phyloP scores from a whole-genome alignment of 352 stramenopile genomes.

The Achlya hypogyna region DNA sequence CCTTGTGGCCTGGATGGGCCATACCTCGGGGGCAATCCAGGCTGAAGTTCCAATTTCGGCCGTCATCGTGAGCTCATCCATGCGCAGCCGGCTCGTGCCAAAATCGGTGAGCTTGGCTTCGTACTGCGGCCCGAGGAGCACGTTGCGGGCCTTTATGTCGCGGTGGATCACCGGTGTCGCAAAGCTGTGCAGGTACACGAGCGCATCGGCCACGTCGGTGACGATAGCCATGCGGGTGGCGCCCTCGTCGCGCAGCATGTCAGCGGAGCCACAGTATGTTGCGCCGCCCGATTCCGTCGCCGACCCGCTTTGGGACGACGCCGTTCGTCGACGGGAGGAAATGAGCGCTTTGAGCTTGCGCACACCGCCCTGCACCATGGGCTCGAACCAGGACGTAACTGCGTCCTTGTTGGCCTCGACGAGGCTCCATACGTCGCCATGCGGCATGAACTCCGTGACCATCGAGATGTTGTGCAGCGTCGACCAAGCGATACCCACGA shows the following conservation, averaged over 20 bases:
- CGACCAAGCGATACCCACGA: conserved; percentile 18
- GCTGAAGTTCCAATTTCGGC: conserved; percentile 26
- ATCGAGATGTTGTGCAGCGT: conserved; percentile 34
- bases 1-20: too few relatives aligned
- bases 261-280: too few relatives aligned
- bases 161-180: conserved; percentile 1
- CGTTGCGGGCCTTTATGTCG: conserved; percentile 33
- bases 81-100: conserved; percentile 29
- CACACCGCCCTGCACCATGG: too few relatives aligned
- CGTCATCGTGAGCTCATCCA: conserved; percentile 29
- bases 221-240: neutral
- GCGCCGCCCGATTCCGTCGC: too few relatives aligned
- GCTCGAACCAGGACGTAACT: conserved; percentile 10
- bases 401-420: conserved; percentile 13
- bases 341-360: conserved; percentile 24
- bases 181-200: neutral
- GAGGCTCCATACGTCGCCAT: conserved; percentile 21
- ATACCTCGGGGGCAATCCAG: conserved; percentile 31
- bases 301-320: neutral
- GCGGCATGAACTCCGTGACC: conserved; percentile 34
- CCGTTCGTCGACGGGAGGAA: conserved; percentile 25
- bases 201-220: neutral
- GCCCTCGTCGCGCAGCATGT: neutral
- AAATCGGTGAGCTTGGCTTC: conserved; percentile 37
- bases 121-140: conserved; percentile 27